phyloP scores from a whole-genome alignment of 2,329 filamentous ascomycete genomes.

The Ophiostoma populinum region DNA sequence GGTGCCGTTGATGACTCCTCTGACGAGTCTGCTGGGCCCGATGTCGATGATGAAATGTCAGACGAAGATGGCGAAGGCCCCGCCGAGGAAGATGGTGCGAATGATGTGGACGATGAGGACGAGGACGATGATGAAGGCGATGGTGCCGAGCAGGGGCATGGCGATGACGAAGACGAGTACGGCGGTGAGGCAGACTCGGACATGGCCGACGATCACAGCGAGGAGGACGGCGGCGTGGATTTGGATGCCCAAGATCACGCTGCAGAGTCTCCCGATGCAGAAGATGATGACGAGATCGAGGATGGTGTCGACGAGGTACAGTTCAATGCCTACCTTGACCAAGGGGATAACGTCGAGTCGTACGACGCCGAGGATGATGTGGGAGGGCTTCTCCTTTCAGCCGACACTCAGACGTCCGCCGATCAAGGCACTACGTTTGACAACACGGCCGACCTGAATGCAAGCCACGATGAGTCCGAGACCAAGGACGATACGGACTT shows the following conservation, averaged over 20 bases:
- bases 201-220: slow-evolving; percentile 4
- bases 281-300: slow-evolving; percentile 8
- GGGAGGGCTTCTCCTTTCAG: neutral
- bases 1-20: slow-evolving; percentile 7
- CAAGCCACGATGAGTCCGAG: too few relatives aligned
- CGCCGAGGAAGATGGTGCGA: slow-evolving; percentile 4
- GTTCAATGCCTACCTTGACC: neutral
- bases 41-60: neutral
- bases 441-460: too few relatives aligned
- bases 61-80: slow-evolving; percentile 4
- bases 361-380: slow-evolving; percentile 7
- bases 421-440: neutral
- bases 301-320: slow-evolving; percentile 4
- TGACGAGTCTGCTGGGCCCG: slow-evolving; percentile 10
- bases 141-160: slow-evolving; percentile 3
- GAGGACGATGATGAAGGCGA: slow-evolving; percentile 3
- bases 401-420: too few relatives aligned
- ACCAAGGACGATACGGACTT: too few relatives aligned
- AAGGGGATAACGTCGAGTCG: slow-evolving; percentile 5
- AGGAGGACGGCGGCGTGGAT: slow-evolving; percentile 1
- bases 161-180: too few relatives aligned
- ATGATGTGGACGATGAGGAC: slow-evolving; percentile 9
- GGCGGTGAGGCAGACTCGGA: too few relatives aligned
- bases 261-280: neutral
- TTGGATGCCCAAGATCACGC: slow-evolving; percentile 6